Base-by-base conservation (phyloP, 257 asterid species). In the Catharanthus roseus region DNA sequence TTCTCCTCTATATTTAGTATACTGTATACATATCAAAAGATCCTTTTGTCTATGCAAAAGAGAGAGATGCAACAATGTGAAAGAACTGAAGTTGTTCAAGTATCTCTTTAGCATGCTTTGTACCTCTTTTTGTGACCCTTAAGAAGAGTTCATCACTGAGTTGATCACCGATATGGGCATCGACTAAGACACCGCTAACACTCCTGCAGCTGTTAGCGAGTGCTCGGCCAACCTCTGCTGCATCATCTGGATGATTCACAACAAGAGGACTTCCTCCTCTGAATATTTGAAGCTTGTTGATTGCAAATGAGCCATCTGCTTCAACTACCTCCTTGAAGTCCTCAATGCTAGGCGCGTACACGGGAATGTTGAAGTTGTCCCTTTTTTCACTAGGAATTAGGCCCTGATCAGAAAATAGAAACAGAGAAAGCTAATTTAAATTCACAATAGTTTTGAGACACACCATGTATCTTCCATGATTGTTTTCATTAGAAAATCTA, bases 211-310 rank as follows among this genome's bases (percentile, higher is more conserved):
- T 91, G 73, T 72, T 91, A 72, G 95, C 98, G 5, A 95, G 75
- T 24, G 92, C 97, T 9, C 88, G 93, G 34, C 99, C 99, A 11
- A 91, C 75, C 87, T 95, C 99, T 0, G 82, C 92, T n/a, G 82
- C 86, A 34, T 95, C 95, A 1, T 86, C 91, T 0, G 98, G 97
- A 60, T 81, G 90, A 80, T 67, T 84, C 21, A 95, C 96, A 67
- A 95, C 98, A 57, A 91, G 85, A 8, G 99, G 99, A 78, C 99
- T 93, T 0, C 99, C 99, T 10, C 97, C 97, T 39, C 85, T 70
- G 79, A 91, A 86, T 2, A 91, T 88, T 24, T 91, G 90, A 0
- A 95, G 93, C 82, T 81, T 86, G 80, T 91, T 95, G 1, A 88
- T 76, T 42, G 66, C 18, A 78, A 95, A 88, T 6, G 96, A 87